A percentile compares a stretch with the other conserved stretches of the same genome.
These are phyloP conservation scores for Bryoerythrophyllum caledonicum DNA, from an alignment of 225 moss, liverwort and hornwort genomes.

Conservation along the genomic window DNA sequence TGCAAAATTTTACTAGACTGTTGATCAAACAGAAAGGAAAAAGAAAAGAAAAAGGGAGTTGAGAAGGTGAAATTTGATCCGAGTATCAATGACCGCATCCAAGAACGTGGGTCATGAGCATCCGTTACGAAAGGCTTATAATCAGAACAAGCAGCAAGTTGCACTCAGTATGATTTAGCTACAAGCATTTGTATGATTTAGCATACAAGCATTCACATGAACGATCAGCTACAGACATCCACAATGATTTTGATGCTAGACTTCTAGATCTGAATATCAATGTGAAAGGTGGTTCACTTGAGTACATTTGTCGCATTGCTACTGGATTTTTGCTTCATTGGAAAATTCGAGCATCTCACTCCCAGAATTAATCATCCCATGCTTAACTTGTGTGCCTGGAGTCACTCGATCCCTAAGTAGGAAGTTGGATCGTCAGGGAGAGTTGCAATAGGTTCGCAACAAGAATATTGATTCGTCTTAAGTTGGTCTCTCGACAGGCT, in stretches of 20 bases:
- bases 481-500: no score
- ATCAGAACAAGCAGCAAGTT: not conserved
- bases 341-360: not conserved
- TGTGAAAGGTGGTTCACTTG: not conserved
- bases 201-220: no score
- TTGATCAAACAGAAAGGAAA: not conserved
- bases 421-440: not conserved
- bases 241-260: not conserved
- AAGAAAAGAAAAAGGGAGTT: not conserved
- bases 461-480: no score
- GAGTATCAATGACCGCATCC: no score
- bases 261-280: not conserved
- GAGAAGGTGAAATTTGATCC: no score
- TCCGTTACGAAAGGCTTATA: not conserved
- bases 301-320: not conserved
- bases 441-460: not conserved
- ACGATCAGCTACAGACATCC: not conserved
- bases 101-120: not conserved
- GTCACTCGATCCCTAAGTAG: not conserved
- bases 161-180: not conserved
- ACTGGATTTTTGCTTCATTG: not conserved
- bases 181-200: not conserved
- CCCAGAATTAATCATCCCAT: not conserved
- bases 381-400: not conserved
- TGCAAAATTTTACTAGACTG: not conserved